Percentiles rank a stretch among this genome's conserved stretches.
Evolutionary conservation across 768 basidiomycete species (phyloP).

Genomic region (Hygrophorus russula): DNA sequence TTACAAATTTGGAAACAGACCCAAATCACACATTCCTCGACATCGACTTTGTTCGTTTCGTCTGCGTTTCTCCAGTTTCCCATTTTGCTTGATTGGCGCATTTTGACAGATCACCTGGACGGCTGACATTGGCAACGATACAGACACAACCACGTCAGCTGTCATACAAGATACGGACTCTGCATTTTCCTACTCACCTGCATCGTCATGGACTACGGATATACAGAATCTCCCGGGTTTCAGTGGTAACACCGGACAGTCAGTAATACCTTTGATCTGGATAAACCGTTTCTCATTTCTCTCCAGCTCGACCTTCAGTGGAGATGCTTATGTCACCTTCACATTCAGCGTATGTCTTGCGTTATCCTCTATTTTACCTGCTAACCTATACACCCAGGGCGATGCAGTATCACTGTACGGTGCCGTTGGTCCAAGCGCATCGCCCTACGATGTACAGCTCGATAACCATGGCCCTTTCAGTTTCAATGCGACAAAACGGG

Average conservation of each 20-base stretch:
- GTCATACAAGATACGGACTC: not conserved
- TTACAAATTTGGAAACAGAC: conserved; percentile 2
- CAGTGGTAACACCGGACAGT: conserved; percentile 4
- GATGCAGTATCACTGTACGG: conserved; percentile 4
- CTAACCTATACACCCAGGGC: not conserved
- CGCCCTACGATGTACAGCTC: conserved; percentile 2
- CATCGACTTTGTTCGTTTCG: conserved; percentile 1
- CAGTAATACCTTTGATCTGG: not conserved
- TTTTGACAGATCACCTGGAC: conserved; percentile 4
- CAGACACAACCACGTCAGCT: not conserved
- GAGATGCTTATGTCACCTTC: not conserved
- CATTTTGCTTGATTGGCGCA: no score
- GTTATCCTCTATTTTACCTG: not conserved
- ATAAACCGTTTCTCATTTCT: not conserved
- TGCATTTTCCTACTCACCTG: conserved; percentile 2
- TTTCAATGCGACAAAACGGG: not conserved
- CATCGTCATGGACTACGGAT: not conserved
- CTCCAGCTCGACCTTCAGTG: not conserved
- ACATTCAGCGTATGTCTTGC: conserved; percentile 3
- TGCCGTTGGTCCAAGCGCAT: not conserved
- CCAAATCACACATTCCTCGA: not conserved
- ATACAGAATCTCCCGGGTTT: not conserved
- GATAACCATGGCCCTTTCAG: not conserved
- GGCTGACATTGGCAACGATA: not conserved
- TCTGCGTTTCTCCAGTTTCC: no score